phyloP scores from a whole-genome alignment of 1,284 basidiomycete genomes.

The Marasmius sp. region DNA sequence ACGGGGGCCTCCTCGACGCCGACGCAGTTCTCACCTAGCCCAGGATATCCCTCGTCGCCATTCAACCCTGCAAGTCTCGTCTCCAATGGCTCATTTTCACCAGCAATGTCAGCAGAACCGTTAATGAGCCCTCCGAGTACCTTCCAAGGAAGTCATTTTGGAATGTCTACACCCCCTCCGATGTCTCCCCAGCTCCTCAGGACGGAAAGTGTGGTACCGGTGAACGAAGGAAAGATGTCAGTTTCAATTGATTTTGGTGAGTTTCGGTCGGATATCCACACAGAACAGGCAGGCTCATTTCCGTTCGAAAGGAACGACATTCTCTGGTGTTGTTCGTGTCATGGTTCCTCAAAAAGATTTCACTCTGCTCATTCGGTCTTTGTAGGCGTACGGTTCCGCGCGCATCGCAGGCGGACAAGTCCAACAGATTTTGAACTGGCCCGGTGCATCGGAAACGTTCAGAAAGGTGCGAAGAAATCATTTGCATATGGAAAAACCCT shows the following conservation, averaged over 20 bases:
- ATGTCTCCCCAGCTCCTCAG: constrained; percentile 17
- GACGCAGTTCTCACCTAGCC: constrained; percentile 2
- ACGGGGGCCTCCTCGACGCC: constrained; percentile 22
- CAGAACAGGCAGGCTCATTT: not conserved
- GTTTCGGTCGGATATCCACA: constrained; percentile 17
- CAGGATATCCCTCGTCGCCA: constrained; percentile 14
- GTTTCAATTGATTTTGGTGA: constrained; percentile 79
- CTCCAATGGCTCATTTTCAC: constrained; percentile 6
- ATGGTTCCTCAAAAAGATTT: not conserved
- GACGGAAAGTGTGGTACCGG: constrained; percentile 12
- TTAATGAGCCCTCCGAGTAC: constrained; percentile 10
- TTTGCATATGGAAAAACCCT: not conserved
- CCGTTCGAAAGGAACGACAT: constrained; percentile 63
- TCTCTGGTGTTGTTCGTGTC: constrained; percentile 73
- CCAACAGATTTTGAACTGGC: constrained; percentile 79
- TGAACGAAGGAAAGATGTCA: constrained; percentile 67
- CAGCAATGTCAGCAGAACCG: constrained; percentile 23
- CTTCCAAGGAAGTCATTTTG: constrained; percentile 8
- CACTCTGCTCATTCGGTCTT: constrained; percentile 10
- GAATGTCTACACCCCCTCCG: constrained; percentile 23
- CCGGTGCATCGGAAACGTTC: constrained; percentile 76
- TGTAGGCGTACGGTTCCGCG: constrained; percentile 76
- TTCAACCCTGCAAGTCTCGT: not conserved
- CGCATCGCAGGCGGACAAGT: constrained; percentile 73
- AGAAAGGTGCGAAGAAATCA: constrained; percentile 49